A percentile compares a stretch with the other conserved stretches of the same genome.
Evolutionary conservation across 1,284 basidiomycete species (phyloP).

Genomic region (Apiotrichum mycotoxinovorans): DNA sequence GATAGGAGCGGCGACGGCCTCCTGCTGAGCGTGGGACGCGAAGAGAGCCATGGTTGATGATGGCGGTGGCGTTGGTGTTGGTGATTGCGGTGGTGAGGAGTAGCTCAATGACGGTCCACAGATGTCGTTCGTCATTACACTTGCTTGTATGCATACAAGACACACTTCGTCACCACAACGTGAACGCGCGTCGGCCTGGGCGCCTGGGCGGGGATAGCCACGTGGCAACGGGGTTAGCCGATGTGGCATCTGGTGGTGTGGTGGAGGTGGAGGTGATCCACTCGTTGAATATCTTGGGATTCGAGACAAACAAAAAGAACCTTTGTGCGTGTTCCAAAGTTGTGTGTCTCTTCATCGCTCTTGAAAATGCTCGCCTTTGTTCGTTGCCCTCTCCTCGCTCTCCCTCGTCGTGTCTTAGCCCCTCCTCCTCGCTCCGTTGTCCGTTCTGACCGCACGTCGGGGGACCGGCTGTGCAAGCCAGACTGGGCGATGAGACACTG

Average conservation of each 20-base stretch:
- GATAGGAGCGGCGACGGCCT: constrained; percentile 35
- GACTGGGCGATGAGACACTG: too few relatives aligned
- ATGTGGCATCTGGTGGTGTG: constrained; percentile 1
- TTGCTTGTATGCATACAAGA: not conserved
- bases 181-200: constrained; percentile 18
- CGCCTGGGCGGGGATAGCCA: constrained; percentile 6
- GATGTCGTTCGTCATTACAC: not conserved
- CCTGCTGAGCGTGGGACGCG: constrained; percentile 21
- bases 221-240: constrained; percentile 2
- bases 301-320: too few relatives aligned
- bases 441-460: too few relatives aligned
- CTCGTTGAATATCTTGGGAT: too few relatives aligned
- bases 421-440: too few relatives aligned
- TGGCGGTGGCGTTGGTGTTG: constrained; percentile 1
- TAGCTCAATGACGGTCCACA: not conserved
- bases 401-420: too few relatives aligned
- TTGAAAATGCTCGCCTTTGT: too few relatives aligned
- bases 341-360: too few relatives aligned
- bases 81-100: not conserved
- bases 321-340: too few relatives aligned
- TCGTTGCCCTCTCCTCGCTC: too few relatives aligned
- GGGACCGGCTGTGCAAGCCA: too few relatives aligned
- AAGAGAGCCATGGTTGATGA: constrained; percentile 38
- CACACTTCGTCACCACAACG: constrained; percentile 17
- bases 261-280: not conserved